Conservation (phyloP, 257 asterid genomes). For the Plectranthus barbatus region DNA sequence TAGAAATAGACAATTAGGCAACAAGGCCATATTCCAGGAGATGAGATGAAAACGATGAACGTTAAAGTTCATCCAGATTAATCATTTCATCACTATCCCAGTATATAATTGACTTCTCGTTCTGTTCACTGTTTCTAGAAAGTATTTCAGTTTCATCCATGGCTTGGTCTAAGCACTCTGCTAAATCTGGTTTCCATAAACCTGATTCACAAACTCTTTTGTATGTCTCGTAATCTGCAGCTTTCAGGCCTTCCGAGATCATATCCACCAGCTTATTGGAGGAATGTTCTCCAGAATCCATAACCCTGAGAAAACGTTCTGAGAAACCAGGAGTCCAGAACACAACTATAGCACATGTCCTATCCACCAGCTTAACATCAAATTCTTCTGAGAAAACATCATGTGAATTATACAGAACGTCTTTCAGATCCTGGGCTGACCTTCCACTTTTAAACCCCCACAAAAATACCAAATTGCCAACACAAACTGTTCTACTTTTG, state of each 20-base stretch:
- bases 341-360: slow-evolving; percentile 65
- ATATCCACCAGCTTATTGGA: slow-evolving; percentile 30
- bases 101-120: slow-evolving; percentile 34
- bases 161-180: slow-evolving; percentile 56
- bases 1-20: neutral
- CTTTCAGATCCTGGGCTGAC: slow-evolving; percentile 53
- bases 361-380: slow-evolving; percentile 64
- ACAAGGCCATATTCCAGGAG: neutral
- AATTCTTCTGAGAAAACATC: slow-evolving; percentile 46
- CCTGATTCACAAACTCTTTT: slow-evolving; percentile 41
- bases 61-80: slow-evolving; percentile 62
- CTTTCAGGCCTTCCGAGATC: slow-evolving; percentile 55
- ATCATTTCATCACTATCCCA: slow-evolving; percentile 64
- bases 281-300: slow-evolving; percentile 40
- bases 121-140: slow-evolving; percentile 22
- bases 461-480: slow-evolving; percentile 45
- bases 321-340: slow-evolving; percentile 48
- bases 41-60: neutral
- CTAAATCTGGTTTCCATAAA: slow-evolving; percentile 50
- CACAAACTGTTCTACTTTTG: slow-evolving; percentile 32
- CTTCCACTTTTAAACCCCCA: slow-evolving; percentile 73
- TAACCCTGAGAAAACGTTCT: slow-evolving; percentile 37
- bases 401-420: slow-evolving; percentile 41
- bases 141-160: slow-evolving; percentile 33
- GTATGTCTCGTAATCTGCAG: slow-evolving; percentile 55